Evolutionary conservation across 2,329 filamentous ascomycete species (phyloP).

Genomic region (Neofusicoccum parvum): DNA sequence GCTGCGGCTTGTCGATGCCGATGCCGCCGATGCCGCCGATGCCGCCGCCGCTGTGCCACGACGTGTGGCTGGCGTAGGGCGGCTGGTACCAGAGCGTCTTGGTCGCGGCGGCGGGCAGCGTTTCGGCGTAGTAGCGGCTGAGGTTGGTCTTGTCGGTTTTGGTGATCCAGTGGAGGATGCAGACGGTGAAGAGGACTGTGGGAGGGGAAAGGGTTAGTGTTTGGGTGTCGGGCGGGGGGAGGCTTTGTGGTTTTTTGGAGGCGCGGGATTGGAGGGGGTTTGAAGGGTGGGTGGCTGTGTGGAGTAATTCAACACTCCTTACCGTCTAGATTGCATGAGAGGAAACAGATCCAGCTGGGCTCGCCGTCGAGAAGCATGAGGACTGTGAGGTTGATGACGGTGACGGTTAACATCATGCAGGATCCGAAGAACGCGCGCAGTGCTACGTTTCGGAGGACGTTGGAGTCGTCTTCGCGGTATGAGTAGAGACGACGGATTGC

Average conservation of each 20-base stretch:
- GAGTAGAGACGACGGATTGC: constrained; percentile 48
- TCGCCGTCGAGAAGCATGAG: neutral
- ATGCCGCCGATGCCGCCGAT: no score
- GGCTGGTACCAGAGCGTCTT: neutral
- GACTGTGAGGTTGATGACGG: neutral
- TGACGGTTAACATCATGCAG: neutral
- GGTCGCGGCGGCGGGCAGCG: neutral
- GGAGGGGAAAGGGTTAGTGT: neutral
- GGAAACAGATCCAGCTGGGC: constrained; percentile 4
- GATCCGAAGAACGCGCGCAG: neutral
- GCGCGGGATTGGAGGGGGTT: no score
- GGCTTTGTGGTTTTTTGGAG: no score
- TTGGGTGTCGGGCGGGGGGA: neutral
- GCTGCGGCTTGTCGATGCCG: neutral
- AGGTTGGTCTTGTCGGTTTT: neutral
- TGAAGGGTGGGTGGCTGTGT: no score
- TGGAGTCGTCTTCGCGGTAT: neutral
- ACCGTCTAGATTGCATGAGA: constrained; percentile 6
- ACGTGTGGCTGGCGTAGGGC: neutral
- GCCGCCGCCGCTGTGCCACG: neutral
- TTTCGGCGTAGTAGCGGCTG: neutral
- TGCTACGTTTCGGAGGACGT: neutral
- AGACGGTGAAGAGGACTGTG: neutral
- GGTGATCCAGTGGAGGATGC: neutral
- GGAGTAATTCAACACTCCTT: neutral